A percentile compares a stretch with the other conserved stretches of the same genome.
Evolutionary conservation across 129 eudicot species (phyloP).

Genomic region (Oenanthe sinensis): DNA sequence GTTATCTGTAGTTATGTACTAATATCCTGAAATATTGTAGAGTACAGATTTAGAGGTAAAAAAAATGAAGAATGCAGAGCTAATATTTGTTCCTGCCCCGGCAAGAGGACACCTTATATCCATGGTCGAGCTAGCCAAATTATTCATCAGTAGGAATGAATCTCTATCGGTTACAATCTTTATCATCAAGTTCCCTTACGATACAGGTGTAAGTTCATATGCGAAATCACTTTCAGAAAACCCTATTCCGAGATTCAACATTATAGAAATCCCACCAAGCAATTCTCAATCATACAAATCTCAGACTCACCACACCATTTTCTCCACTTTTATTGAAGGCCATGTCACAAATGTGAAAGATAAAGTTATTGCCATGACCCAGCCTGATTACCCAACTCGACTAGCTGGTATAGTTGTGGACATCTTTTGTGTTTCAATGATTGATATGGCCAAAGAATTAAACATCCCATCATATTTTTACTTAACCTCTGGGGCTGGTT

Average conservation of each 20-base stretch:
- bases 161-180: conserved; percentile 5
- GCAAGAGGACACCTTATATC: neutral
- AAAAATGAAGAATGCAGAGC: neutral
- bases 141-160: neutral
- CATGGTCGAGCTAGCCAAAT: conserved; percentile 16
- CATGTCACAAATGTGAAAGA: neutral
- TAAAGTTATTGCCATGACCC: neutral
- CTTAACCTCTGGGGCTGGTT: neutral
- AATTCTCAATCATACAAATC: neutral
- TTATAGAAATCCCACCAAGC: neutral
- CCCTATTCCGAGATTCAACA: neutral
- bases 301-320: neutral
- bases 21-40: neutral
- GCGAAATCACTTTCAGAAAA: neutral
- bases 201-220: conserved; percentile 2
- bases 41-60: neutral
- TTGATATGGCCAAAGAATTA: conserved; percentile 11
- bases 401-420: conserved; percentile 1
- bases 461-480: neutral
- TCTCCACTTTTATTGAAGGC: neutral
- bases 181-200: conserved; percentile 1
- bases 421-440: neutral
- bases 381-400: neutral
- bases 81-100: neutral
- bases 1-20: neutral